Conservation (phyloP, 768 basidiomycete genomes). For the Atractiella rhizophila region DNA sequence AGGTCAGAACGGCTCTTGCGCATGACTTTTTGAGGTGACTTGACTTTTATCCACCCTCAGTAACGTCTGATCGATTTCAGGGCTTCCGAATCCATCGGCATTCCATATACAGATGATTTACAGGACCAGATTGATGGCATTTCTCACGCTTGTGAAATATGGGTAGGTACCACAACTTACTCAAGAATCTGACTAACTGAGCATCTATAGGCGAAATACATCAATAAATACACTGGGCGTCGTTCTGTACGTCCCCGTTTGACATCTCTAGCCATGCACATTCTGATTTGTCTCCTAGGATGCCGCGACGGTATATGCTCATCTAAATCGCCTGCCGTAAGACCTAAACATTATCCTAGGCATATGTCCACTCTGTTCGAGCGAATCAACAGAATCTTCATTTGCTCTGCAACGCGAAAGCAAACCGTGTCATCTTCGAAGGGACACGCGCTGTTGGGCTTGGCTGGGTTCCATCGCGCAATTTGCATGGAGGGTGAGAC, state of each 20-base stretch:
- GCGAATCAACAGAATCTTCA: conserved; percentile 41
- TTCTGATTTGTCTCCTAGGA: too few species aligned
- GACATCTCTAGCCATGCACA: too few species aligned
- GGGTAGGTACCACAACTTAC: neutral
- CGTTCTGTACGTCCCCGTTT: too few species aligned
- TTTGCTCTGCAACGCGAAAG: conserved; percentile 41
- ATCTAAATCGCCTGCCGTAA: too few species aligned
- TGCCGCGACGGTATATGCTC: too few species aligned
- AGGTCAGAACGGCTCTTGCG: conserved; percentile 36
- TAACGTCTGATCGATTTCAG: too few species aligned
- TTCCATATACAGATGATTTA: conserved; percentile 29
- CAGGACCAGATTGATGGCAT: conserved; percentile 32
- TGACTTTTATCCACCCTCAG: too few species aligned
- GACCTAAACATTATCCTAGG: conserved; percentile 21
- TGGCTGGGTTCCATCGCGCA: conserved; percentile 39
- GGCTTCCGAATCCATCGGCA: conserved; percentile 5
- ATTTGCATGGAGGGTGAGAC: conserved; percentile 20
- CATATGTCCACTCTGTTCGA: conserved; percentile 46
- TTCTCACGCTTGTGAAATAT: conserved; percentile 36
- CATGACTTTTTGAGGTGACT: too few species aligned
- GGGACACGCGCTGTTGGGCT: conserved; percentile 46
- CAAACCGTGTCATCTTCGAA: conserved; percentile 44
- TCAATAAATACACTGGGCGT: conserved; percentile 45
- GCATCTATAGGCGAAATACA: conserved; percentile 45
- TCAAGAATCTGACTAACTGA: neutral